phyloP scores from a whole-genome alignment of 495 filamentous ascomycete genomes.

The Parathielavia hyrcaniae region DNA sequence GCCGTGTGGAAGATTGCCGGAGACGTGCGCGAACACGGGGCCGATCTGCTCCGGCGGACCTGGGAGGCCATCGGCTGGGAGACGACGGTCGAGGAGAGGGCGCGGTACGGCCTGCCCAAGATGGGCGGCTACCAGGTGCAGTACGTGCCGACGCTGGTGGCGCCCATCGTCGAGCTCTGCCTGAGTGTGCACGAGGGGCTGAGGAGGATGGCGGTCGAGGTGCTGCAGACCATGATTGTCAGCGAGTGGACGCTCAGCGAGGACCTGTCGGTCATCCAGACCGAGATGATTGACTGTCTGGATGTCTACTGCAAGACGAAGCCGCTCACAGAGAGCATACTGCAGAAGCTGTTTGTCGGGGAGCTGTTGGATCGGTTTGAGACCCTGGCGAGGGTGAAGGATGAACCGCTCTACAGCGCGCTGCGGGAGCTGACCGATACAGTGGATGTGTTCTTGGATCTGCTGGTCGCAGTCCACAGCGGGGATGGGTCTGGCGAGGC shows the following conservation, averaged over 20 bases:
- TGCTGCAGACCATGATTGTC: slow-evolving; percentile 95
- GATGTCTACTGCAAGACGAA: slow-evolving; percentile 88
- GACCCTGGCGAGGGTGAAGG: slow-evolving; percentile 53
- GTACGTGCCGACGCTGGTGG: slow-evolving; percentile 87
- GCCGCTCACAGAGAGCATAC: slow-evolving; percentile 75
- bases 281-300: slow-evolving; percentile 92
- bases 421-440: slow-evolving; percentile 72
- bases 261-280: slow-evolving; percentile 85
- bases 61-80: slow-evolving; percentile 99
- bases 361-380: slow-evolving; percentile 81
- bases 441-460: slow-evolving; percentile 83
- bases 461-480: slow-evolving; percentile 87
- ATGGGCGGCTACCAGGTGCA: slow-evolving; percentile 97
- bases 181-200: slow-evolving; percentile 92
- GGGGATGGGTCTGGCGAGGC: slow-evolving; percentile 69
- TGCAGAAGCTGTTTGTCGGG: slow-evolving; percentile 85
- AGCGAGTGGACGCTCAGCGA: slow-evolving; percentile 97
- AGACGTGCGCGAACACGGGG: slow-evolving; percentile 88
- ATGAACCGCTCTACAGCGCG: slow-evolving; percentile 70
- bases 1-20: slow-evolving; percentile 99
- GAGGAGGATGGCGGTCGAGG: slow-evolving; percentile 81
- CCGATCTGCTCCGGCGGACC: slow-evolving; percentile 69
- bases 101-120: slow-evolving; percentile 68
- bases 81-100: slow-evolving; percentile 64
- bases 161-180: slow-evolving; percentile 88